These are phyloP conservation scores for Tylopilus intermedius DNA, from an alignment of 768 basidiomycete genomes.

Conservation along the genomic window DNA sequence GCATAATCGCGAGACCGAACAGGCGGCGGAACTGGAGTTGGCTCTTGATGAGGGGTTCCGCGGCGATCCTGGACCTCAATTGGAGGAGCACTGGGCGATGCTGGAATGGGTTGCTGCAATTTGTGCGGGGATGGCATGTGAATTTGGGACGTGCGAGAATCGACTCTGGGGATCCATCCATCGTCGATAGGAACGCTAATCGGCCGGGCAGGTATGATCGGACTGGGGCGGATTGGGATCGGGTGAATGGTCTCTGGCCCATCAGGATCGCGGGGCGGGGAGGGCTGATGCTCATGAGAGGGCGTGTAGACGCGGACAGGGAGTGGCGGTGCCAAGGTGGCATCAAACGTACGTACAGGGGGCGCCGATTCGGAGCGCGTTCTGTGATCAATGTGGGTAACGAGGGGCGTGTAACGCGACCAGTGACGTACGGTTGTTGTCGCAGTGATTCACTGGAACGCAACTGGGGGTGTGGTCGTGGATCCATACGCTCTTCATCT, in stretches of 20 bases:
- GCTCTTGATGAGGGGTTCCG: conserved; percentile 3
- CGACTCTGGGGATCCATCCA: conserved; percentile 28
- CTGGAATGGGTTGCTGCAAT: conserved; percentile 11
- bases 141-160: conserved; percentile 24
- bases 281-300: conserved; percentile 15
- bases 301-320: conserved; percentile 18
- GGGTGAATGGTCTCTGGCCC: conserved; percentile 28
- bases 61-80: conserved; percentile 13
- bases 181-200: conserved; percentile 20
- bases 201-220: conserved; percentile 7
- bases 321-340: conserved; percentile 12
- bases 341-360: conserved; percentile 21
- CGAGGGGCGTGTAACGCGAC: background rate
- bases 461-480: conserved; percentile 10
- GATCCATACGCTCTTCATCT: conserved; percentile 22
- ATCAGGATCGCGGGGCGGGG: conserved; percentile 4
- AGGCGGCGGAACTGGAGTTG: conserved; percentile 21
- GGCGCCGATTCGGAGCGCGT: conserved; percentile 26
- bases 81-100: conserved; percentile 13
- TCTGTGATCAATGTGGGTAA: conserved; percentile 19
- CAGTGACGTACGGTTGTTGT: conserved; percentile 22
- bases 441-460: conserved; percentile 17
- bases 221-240: conserved; percentile 23
- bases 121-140: conserved; percentile 21
- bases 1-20: conserved; percentile 27